phyloP scores from a whole-genome alignment of 2,329 filamentous ascomycete species.

The Dactylonectria estremocensis region DNA sequence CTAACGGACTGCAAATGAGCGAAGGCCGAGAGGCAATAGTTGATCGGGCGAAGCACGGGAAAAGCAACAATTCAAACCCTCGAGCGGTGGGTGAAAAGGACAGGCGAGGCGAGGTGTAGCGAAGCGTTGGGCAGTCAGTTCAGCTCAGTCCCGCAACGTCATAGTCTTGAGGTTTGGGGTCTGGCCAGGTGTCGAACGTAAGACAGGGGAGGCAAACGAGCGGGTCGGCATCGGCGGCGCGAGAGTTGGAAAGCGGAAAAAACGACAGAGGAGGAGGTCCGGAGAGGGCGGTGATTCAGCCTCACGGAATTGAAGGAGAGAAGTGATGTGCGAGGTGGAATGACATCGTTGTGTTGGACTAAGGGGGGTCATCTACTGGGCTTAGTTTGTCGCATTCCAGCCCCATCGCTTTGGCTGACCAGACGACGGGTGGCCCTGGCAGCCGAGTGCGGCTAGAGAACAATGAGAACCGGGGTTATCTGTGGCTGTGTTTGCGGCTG shows the following conservation, averaged over 20 bases:
- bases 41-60: constrained; percentile 2
- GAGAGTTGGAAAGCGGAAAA: constrained; percentile 14
- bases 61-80: constrained; percentile 25
- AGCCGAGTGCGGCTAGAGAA: neutral
- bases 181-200: constrained; percentile 6
- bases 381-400: constrained; percentile 44
- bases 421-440: constrained; percentile 49
- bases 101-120: constrained; percentile 16
- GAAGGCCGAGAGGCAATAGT: constrained; percentile 33
- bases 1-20: constrained; percentile 33
- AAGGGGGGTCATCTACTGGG: constrained; percentile 38
- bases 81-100: constrained; percentile 26
- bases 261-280: constrained; percentile 18
- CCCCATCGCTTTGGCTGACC: constrained; percentile 48
- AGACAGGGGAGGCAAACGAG: constrained; percentile 30
- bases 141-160: constrained; percentile 48
- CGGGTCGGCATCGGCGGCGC: constrained; percentile 16
- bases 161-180: constrained; percentile 40
- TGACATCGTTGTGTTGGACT: constrained; percentile 46
- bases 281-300: constrained; percentile 37
- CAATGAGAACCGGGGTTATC: neutral
- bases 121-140: constrained; percentile 38
- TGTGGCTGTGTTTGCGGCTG: constrained; percentile 36
- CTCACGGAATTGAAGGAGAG: constrained; percentile 46
- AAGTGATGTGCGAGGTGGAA: constrained; percentile 45